Base-by-base conservation (phyloP, 2,329 filamentous ascomycete genomes). In the Xylariaceae sp. region DNA sequence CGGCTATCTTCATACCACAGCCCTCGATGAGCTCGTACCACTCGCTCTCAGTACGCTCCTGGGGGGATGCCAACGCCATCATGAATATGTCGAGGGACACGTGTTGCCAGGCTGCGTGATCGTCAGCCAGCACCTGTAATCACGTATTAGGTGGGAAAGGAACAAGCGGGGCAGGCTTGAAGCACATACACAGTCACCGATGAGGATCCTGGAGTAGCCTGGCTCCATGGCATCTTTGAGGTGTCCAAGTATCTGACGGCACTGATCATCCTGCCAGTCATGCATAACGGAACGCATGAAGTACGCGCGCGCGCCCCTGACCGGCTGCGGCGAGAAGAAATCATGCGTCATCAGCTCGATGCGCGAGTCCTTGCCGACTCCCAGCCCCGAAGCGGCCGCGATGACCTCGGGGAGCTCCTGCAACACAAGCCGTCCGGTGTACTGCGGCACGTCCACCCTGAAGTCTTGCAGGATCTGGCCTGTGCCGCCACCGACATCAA, bases 231-330 rank as follows among this genome's bases (percentile, higher is more conserved):
- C 50, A 28, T 55, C 53, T 43, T 41, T 53, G 18, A 57, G 14
- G n/a, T 55, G 44, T 3, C 31, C 44, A 6, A 55, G 52, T 10
- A 55, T 57, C 28, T 36, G 41, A 3, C 49, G 43, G 36, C 52
- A 55, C 45, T 69, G 51, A 18, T 63, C 60, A 48, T 72, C 65
- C 0, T 63, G 61, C 67, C 66, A 73, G 51, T 72, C 67, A 45
- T 73, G 69, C 11, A 73, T 58, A 4, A 71, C 55, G 7, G 54
- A 61, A 34, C 56, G 48, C 5, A 67, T 50, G 38, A 57, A 62
- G 42, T 69, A 69, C 6, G 56, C 61, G 14, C 60, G 60, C 3
- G 64, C 65, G 10, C 61, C 60, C 18, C 54, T 56, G n/a, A 65
- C 48, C 0, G 65, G 66, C 40, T 69, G 64, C 2, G 65, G 60